Evolutionary conservation across 2,329 filamentous ascomycete genomes (phyloP).

Genomic region (Talaromyces sp.): DNA sequence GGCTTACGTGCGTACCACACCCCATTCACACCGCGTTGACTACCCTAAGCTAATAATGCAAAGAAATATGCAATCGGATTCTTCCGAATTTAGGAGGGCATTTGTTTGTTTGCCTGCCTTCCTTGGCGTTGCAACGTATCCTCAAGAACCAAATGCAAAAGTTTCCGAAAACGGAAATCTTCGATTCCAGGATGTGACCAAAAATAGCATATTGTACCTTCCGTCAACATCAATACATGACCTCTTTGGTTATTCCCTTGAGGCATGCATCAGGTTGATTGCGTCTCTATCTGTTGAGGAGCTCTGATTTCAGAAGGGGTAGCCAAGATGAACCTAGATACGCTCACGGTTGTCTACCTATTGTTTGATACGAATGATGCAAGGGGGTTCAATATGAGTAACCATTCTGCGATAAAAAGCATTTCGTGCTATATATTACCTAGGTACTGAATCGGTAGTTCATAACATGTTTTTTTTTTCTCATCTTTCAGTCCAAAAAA

Average conservation of each 20-base stretch:
- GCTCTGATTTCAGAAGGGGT: neutral
- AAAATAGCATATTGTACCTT: neutral
- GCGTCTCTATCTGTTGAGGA: neutral
- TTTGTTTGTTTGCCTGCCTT: neutral
- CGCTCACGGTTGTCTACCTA: conserved; percentile 2
- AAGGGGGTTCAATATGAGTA: neutral
- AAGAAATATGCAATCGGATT: neutral
- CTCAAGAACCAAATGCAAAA: neutral
- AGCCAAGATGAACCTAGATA: neutral
- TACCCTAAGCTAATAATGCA: neutral
- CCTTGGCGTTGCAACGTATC: conserved; percentile 1
- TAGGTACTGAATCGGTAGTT: neutral
- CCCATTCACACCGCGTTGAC: neutral
- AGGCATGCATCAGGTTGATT: neutral
- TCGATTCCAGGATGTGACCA: neutral
- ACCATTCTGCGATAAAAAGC: neutral
- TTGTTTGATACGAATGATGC: neutral
- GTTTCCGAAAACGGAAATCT: conserved; percentile 5
- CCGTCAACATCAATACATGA: neutral
- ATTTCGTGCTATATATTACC: neutral
- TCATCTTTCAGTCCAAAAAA: no score
- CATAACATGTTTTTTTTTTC: neutral
- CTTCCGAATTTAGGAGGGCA: neutral
- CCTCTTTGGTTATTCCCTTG: neutral
- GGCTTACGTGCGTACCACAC: neutral